A percentile compares a stretch with the other conserved stretches of the same genome.
Conservation (phyloP, 306 rosid species). For the Rosa rugosa region DNA sequence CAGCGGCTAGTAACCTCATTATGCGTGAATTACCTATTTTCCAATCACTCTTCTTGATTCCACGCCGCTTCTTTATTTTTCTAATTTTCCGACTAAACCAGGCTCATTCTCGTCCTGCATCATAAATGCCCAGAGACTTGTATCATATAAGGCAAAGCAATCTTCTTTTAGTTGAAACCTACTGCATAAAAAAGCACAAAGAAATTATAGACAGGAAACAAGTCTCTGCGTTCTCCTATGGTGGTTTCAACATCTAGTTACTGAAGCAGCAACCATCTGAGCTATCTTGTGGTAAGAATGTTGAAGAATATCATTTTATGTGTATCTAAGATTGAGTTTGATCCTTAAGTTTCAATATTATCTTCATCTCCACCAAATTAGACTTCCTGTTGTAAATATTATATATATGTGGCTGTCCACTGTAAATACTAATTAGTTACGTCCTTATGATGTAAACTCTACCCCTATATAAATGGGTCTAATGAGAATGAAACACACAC, state of each 20-base stretch:
- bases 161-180: background rate
- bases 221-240: background rate
- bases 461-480: too few relatives aligned
- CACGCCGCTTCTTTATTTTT: too few relatives aligned
- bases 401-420: too few relatives aligned
- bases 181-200: background rate
- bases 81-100: too few relatives aligned
- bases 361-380: background rate
- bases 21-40: too few relatives aligned
- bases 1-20: too few relatives aligned
- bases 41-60: too few relatives aligned
- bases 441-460: too few relatives aligned
- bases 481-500: too few relatives aligned
- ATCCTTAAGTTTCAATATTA: background rate
- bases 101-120: too few relatives aligned
- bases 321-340: background rate
- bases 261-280: background rate
- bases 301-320: background rate
- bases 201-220: background rate
- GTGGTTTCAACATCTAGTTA: background rate
- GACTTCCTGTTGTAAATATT: too few relatives aligned
- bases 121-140: background rate
- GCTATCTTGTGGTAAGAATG: background rate
- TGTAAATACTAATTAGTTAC: too few relatives aligned
- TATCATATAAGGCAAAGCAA: background rate